Evolutionary conservation across 331 rosid species (phyloP), one percentile per base, ranked within the genome.

Genomic region (Prunus yedoensis): DNA sequence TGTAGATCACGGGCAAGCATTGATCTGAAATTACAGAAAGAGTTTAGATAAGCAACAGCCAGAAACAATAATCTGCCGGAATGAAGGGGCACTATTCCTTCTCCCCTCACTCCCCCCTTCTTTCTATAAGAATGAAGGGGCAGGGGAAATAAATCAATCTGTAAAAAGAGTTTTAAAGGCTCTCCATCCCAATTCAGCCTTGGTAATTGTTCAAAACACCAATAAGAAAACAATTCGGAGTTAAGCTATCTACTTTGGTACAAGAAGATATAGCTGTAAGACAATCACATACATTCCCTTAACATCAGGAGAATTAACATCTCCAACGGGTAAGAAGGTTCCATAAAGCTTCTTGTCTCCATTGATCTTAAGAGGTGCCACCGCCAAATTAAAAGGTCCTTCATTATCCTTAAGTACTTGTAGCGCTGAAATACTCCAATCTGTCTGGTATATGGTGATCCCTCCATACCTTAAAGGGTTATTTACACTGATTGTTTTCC

Each of bases 1-100:
- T 92, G 97, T 71, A 94, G 87, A 86, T 94, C 97, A 58, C 96
- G 95, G 75, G 93, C 93, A 89, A 94, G 96, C 99, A 94, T 90
- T 8, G 97, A 92, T 89, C 99, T 94, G 78, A 80, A 82, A 71
- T 79, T 62, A 51, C 68, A 76, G 71, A 74, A 45, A 68, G 23
- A 5, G 73, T 81, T 70, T 65, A 25, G 52, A 30, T 30, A 74
- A 32, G 67, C n/a, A 51, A 68, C 32, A 59, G 30, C 61, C 5
- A 21, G 47, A 45, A 76, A 80, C 53, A 64, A 59, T 50, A 45
- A 38, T 28, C 64, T 45, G 27, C 14, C 10, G 28, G 32, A 35
- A 35, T 35, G 41, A 35, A 35, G 41, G 41, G 41, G 41, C 8
- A 6, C 41, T 35, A 35, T 35, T 35, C 41, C 41, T 35, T 35